Evolutionary conservation across 768 basidiomycete genomes (phyloP), one percentile per base, ranked within the genome.

Genomic region (Psilocybe cubensis): DNA sequence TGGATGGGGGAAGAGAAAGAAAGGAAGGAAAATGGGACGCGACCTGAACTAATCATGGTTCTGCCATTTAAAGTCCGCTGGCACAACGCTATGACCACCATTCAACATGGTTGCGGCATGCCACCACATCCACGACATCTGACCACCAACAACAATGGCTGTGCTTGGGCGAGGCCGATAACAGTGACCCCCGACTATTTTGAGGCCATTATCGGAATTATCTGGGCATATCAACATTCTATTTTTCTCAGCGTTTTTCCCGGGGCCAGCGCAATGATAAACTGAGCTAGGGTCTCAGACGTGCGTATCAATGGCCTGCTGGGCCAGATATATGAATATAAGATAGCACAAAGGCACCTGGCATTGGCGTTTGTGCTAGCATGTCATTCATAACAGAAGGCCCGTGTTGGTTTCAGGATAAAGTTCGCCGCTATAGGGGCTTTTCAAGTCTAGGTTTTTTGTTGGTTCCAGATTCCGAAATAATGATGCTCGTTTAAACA

Each of bases 61-160:
- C 31, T 35, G 55, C 52, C 71, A 67, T 79, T 79, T 66, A 78
- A 78, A 78, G 76, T 79, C 77, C 76, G 76, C 74, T 75, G 67
- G 61, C 69, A 70, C 65, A 62, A 70, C 78, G 76, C 78, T 72
- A 75, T 74, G 77, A 76, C 77, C 77, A 79, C 69, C 68, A 60
- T 62, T 63, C 51, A 56, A 52, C 23, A 40, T 57, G 12, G 35
- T 27, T 40, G 50, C 50, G 27, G 56, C 33, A 51, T 63, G 61
- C 58, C 54, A 50, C 61, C 41, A 59, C 56, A 49, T 31, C 35
- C 38, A 54, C 29, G 31, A 57, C 60, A 61, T 60, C 60, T 60
- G 59, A 59, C 57, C 53, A 42, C 52, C 38, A 41, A 18, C 28
- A 29, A 59, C 59, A 61, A 63, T 63, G 65, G 63, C 63, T 62